A percentile compares a stretch with the other conserved stretches of the same genome.
Conservation (phyloP, 2,329 filamentous ascomycete genomes). For the Truncatella angustata region DNA sequence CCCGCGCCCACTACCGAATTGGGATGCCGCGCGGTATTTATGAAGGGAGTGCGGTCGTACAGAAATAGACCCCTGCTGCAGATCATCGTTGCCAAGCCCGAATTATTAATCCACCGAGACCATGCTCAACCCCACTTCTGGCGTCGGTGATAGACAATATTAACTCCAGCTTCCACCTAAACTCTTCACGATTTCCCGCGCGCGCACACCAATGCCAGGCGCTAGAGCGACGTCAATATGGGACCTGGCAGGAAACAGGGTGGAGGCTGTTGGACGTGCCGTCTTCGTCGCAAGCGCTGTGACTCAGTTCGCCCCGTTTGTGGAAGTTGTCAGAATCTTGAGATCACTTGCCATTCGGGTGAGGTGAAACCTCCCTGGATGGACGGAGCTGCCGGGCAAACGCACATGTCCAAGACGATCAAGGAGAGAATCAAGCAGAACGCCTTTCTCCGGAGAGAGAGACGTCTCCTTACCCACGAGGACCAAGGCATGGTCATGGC, state of each 20-base stretch:
- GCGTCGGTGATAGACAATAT: neutral
- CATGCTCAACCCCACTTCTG: neutral
- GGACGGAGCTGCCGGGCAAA: neutral
- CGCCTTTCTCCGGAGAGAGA: neutral
- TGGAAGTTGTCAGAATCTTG: neutral
- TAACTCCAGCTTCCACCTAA: neutral
- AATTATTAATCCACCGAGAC: neutral
- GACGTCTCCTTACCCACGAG: neutral
- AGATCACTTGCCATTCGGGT: neutral
- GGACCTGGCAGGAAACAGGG: neutral
- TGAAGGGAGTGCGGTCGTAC: neutral
- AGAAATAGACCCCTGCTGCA: neutral
- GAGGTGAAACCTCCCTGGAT: neutral
- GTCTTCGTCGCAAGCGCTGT: neutral
- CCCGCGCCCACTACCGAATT: neutral
- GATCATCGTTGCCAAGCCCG: neutral
- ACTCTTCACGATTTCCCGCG: neutral
- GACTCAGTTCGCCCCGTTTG: neutral
- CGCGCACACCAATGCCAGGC: neutral
- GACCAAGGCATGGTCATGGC: neutral
- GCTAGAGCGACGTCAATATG: neutral
- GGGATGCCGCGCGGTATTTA: neutral
- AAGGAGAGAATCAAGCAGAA: neutral
- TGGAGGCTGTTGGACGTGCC: slow-evolving; percentile 3
- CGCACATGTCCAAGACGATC: neutral